A percentile compares a stretch with the other conserved stretches of the same genome.
phyloP scores from a whole-genome alignment of 1,139 yeast genomes.

The Magnusiomyces ingens region DNA sequence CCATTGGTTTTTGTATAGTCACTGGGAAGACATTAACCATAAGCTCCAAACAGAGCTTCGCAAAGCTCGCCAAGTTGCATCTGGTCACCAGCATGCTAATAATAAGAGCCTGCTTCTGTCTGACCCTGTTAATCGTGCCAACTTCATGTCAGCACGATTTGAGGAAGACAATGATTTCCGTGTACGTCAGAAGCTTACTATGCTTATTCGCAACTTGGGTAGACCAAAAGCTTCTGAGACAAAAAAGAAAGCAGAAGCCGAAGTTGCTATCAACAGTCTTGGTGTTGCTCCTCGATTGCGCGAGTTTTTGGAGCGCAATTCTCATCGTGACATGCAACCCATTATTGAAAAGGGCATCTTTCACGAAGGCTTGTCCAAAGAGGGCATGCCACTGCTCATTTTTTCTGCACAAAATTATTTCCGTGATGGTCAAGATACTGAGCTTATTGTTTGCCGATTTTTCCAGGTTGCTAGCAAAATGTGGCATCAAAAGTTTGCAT shows the following conservation, averaged over 20 bases:
- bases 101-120: slow-evolving; percentile 12
- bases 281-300: slow-evolving; percentile 38
- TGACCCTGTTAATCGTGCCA: not conserved
- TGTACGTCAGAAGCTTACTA: slow-evolving; percentile 19
- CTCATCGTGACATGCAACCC: slow-evolving; percentile 47
- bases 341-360: slow-evolving; percentile 44
- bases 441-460: slow-evolving; percentile 52
- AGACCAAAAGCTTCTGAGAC: slow-evolving; percentile 19
- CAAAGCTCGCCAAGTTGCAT: slow-evolving; percentile 9
- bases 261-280: not conserved
- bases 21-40: slow-evolving; percentile 46
- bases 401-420: slow-evolving; percentile 44
- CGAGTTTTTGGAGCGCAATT: slow-evolving; percentile 69
- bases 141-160: not conserved
- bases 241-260: slow-evolving; percentile 3
- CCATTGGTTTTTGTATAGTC: slow-evolving; percentile 59
- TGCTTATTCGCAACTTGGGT: slow-evolving; percentile 24
- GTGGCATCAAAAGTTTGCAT: slow-evolving; percentile 62
- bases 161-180: slow-evolving; percentile 19
- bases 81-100: slow-evolving; percentile 20
- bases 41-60: slow-evolving; percentile 19
- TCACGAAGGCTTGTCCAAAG: slow-evolving; percentile 58
- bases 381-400: slow-evolving; percentile 66
- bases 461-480: slow-evolving; percentile 65
- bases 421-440: slow-evolving; percentile 44